Evolutionary conservation across 2,329 filamentous ascomycete genomes (phyloP), one percentile per base, ranked within the genome.

Genomic region (Aspergillus sp.): DNA sequence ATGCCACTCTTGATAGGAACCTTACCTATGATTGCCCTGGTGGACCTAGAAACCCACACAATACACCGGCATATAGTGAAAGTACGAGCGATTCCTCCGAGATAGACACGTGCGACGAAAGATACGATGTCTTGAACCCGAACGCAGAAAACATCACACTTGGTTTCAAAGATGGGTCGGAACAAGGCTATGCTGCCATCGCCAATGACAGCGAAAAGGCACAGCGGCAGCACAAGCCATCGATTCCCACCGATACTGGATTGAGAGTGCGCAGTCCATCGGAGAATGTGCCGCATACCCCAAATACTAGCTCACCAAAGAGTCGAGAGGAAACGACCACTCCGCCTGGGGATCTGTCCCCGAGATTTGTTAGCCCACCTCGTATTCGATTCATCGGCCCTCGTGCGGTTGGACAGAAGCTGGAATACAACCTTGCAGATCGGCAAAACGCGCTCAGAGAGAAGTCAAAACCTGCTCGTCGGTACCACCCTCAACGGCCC

Each of bases 51-150:
- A 50, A 48, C n/a, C 39, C 45, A 8, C 31, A 42, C 19, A 47
- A 45, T 40, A 47, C 45, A 6, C 48, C 48, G 11, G 47, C 39
- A 37, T 42, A 33, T n/a, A 47, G 46, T 27, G 44, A 40, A 19
- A 19, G 10, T 26, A 6, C 29, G 11, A 38, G 12, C 12, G 6
- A 10, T 31, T 39, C 40, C 28, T 39, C 41, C 31, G 43, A 44
- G 12, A 12, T 13, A 8, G 39, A 33, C 26, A 43, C 29, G 6
- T 37, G 28, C 5, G 11, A 35, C 12, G 33, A 32, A 9, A 32
- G 8, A 32, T n/a, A 32, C 4, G 31, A 9, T 35, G 12, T 6
- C 7, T 35, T 13, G 33, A 13, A 10, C 2, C 19, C 33, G 12
- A 6, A 6, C n/a, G 33, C 33, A 13, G 12, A 10, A 13, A 35